Conservation (phyloP, 495 filamentous ascomycete species). For the Immersiella caudata region DNA sequence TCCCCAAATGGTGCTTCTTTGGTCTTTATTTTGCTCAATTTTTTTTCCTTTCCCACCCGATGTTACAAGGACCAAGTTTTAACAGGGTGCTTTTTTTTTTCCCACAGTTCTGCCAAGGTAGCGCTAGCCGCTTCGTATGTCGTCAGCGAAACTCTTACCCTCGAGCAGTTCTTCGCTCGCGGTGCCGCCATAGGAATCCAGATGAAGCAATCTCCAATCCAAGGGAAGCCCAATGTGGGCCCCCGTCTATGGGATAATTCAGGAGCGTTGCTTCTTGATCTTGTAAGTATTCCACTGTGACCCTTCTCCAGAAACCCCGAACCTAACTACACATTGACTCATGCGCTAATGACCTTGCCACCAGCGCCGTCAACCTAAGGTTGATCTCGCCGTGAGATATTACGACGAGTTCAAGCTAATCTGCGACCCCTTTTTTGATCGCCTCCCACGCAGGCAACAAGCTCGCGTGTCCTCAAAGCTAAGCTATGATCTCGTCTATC, state of each 20-base stretch:
- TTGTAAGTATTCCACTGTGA: neutral
- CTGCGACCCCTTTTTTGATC: constrained; percentile 11
- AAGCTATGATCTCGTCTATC: constrained; percentile 13
- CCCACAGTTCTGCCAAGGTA: constrained; percentile 12
- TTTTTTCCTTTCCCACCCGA: neutral
- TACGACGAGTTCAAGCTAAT: constrained; percentile 8
- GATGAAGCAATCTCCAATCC: neutral
- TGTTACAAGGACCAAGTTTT: neutral
- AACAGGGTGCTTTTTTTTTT: neutral
- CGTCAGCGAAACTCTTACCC: constrained; percentile 10
- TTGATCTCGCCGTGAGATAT: neutral
- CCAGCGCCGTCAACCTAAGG: neutral
- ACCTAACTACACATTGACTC: too few relatives aligned
- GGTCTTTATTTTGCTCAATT: neutral
- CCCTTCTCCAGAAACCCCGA: neutral
- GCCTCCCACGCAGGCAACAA: neutral
- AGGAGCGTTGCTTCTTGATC: neutral
- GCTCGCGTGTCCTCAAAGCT: too few relatives aligned
- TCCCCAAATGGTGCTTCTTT: too few relatives aligned
- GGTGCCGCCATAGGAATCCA: constrained; percentile 16
- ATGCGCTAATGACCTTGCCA: too few relatives aligned
- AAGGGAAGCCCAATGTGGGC: neutral
- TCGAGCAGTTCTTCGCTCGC: constrained; percentile 8
- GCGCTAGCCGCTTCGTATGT: constrained; percentile 9
- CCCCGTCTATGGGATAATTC: constrained; percentile 1